Conservation (phyloP, 192 early-diverging fungal genomes). For the Backusella parvicylindrica region DNA sequence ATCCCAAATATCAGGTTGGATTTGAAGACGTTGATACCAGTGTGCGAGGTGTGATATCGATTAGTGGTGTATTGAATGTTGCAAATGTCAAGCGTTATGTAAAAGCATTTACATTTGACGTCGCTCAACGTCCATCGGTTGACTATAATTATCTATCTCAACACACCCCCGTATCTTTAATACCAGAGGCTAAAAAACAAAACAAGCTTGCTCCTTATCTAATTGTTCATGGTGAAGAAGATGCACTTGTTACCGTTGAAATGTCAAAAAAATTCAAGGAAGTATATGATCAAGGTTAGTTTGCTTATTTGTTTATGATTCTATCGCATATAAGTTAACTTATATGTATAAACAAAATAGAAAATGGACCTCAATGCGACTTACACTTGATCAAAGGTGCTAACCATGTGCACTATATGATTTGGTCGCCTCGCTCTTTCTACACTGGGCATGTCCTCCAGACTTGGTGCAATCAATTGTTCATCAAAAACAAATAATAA, state of each 20-base stretch:
- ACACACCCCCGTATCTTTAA: neutral
- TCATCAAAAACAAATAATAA: conserved; percentile 1
- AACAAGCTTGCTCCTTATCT: conserved; percentile 13
- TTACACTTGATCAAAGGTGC: neutral
- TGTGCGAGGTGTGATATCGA: conserved; percentile 20
- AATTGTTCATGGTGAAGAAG: neutral
- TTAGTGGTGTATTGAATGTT: conserved; percentile 25
- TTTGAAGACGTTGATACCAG: conserved; percentile 31
- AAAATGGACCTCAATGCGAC: neutral
- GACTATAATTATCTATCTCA: neutral
- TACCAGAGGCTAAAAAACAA: neutral
- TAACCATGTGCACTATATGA: neutral
- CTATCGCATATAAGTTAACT: neutral
- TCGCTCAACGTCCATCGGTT: neutral
- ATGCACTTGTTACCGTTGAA: neutral
- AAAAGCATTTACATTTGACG: conserved; percentile 15
- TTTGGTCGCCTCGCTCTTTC: conserved; percentile 10
- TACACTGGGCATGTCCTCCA: neutral
- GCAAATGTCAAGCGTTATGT: neutral
- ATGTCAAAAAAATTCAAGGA: conserved; percentile 9
- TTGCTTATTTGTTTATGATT: neutral
- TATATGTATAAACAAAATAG: neutral
- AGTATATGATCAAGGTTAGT: conserved; percentile 5
- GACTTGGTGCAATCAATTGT: conserved; percentile 3
- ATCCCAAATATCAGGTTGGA: conserved; percentile 26